Evolutionary conservation across 192 early-diverging fungal genomes (phyloP), one percentile per base, ranked within the genome.

Genomic region (Gonapodya sp.): DNA sequence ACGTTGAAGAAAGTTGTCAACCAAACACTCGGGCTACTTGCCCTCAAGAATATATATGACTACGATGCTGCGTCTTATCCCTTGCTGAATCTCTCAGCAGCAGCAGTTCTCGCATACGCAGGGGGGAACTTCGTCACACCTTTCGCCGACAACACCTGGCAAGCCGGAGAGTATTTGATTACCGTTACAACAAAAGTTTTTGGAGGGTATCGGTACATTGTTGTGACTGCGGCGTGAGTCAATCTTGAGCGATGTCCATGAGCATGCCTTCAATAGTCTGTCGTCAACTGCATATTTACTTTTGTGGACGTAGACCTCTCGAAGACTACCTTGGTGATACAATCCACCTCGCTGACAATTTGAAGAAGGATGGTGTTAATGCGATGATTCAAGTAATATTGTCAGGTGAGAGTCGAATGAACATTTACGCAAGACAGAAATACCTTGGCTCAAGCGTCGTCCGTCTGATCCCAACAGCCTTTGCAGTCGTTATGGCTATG

Each of bases 261-360:
- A n/a, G n/a, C n/a, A n/a, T n/a, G n/a, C n/a, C n/a, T n/a, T n/a
- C n/a, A n/a, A n/a, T n/a, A n/a, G n/a, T n/a, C n/a, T n/a, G n/a
- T n/a, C n/a, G 46, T 64, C 46, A 64, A 16, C 24, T 24, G 24
- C 46, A 64, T 64, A 24, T 8, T 16, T 24, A 8, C 46, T 64
- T 64, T 64, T 8, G 24, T 64, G 46, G 46, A 64, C 8, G 46
- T 24, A 64, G 46, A 64, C 46, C 46, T 64, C 46, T 64, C 24
- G 46, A 64, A 64, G 46, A 64, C 46, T 64, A 64, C 46, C 46
- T 64, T 24, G 46, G 46, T 64, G 46, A 64, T 64, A 64, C 46
- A 64, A 64, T 64, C 46, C 46, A 64, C 46, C 46, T 64, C 46
- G 46, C 46, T 8, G 46, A 64, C 46, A 64, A 64, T 64, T 64